Conservation (phyloP, 2,329 filamentous ascomycete genomes). For the Cladophialophora psammophila region DNA sequence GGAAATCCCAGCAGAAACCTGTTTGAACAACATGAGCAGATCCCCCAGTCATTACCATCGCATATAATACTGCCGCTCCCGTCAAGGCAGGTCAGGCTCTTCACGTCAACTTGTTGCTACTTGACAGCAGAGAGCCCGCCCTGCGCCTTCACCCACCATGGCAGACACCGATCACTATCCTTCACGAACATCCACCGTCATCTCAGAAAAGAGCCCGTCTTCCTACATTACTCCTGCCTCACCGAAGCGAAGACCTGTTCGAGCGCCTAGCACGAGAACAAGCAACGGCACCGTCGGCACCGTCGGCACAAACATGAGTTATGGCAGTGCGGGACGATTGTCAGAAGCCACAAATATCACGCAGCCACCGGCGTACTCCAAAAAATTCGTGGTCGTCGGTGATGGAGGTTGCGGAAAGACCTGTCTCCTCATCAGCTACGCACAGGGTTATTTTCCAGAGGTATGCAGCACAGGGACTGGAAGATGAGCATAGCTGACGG, state of each 20-base stretch:
- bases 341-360: conserved; percentile 85
- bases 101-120: conserved; percentile 4
- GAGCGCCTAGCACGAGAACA: conserved; percentile 66
- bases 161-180: conserved; percentile 29
- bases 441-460: conserved; percentile 98
- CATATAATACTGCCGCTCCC: conserved; percentile 34
- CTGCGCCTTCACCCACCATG: conserved; percentile 26
- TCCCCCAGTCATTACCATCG: conserved; percentile 12
- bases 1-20: conserved; percentile 17
- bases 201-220: conserved; percentile 39
- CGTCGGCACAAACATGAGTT: conserved; percentile 82
- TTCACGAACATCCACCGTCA: conserved; percentile 35
- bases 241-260: conserved; percentile 55
- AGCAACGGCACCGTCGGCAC: conserved; percentile 92
- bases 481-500: conserved; percentile 15
- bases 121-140: conserved; percentile 7
- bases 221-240: conserved; percentile 42
- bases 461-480: conserved; percentile 59
- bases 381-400: conserved; percentile 98
- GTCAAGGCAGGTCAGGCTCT: conserved; percentile 6
- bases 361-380: conserved; percentile 90
- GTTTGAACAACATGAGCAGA: conserved; percentile 22
- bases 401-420: conserved; percentile 99
- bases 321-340: conserved; percentile 73
- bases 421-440: conserved; percentile 97